Percentiles rank a stretch among this genome's conserved stretches.
These are phyloP conservation scores for Candida maris DNA, from an alignment of 805 yeast genomes.

Conservation along the genomic window DNA sequence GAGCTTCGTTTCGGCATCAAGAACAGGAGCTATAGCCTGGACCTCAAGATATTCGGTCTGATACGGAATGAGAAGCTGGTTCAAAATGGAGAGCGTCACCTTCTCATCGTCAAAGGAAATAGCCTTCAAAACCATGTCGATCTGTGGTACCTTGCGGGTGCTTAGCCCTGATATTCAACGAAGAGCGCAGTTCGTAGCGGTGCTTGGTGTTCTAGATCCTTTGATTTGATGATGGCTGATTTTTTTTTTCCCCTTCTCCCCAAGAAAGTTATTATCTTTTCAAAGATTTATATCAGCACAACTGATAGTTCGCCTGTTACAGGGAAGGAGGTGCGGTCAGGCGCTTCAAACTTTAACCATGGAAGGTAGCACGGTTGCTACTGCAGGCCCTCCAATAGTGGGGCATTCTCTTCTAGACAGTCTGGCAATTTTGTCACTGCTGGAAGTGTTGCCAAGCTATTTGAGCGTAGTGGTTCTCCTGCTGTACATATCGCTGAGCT, in stretches of 20 bases:
- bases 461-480: constrained; percentile 20
- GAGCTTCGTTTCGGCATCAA: constrained; percentile 51
- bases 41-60: constrained; percentile 65
- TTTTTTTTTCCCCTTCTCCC: too few species aligned
- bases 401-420: constrained; percentile 28
- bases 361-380: too few species aligned
- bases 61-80: constrained; percentile 82
- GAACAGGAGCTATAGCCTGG: constrained; percentile 49
- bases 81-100: constrained; percentile 56
- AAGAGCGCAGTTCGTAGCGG: too few species aligned
- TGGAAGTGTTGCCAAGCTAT: constrained; percentile 28
- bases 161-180: too few species aligned
- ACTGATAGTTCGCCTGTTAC: too few species aligned
- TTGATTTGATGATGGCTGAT: too few species aligned
- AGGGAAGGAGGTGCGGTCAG: too few species aligned
- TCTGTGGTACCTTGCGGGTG: too few species aligned
- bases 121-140: constrained; percentile 54
- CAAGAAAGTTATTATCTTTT: too few species aligned
- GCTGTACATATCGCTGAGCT: constrained; percentile 24
- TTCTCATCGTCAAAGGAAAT: constrained; percentile 55
- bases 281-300: too few species aligned
- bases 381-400: constrained; percentile 4
- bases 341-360: too few species aligned
- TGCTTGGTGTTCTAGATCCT: too few species aligned
- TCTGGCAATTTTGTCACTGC: constrained; percentile 25